phyloP scores from a whole-genome alignment of 768 basidiomycete genomes.

The Daedalea quercina region DNA sequence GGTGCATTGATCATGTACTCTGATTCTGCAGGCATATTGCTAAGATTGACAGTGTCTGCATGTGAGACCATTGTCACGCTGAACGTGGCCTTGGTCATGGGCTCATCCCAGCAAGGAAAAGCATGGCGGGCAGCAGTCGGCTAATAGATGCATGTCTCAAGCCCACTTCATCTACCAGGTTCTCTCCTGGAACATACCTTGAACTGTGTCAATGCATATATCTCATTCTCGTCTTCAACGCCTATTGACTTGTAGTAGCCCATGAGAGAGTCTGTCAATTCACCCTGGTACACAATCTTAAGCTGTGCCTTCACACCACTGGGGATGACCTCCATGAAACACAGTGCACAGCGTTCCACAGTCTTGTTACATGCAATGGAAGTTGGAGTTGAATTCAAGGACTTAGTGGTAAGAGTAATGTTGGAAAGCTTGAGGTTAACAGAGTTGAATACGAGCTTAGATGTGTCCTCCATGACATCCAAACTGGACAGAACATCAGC shows the following conservation, averaged over 20 bases:
- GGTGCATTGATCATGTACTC: slow-evolving; percentile 41
- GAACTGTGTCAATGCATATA: slow-evolving; percentile 84
- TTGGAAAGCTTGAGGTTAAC: slow-evolving; percentile 50
- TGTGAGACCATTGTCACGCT: slow-evolving; percentile 75
- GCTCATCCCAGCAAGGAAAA: slow-evolving; percentile 94
- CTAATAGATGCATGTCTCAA: slow-evolving; percentile 32
- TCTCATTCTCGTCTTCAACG: slow-evolving; percentile 52
- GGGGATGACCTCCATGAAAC: slow-evolving; percentile 51
- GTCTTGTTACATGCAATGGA: slow-evolving; percentile 49
- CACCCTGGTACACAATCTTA: slow-evolving; percentile 58
- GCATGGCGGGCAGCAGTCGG: slow-evolving; percentile 80
- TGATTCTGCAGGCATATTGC: slow-evolving; percentile 80
- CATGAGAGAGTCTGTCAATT: slow-evolving; percentile 66
- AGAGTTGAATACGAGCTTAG: slow-evolving; percentile 58
- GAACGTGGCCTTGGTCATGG: slow-evolving; percentile 81
- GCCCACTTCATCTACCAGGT: not conserved
- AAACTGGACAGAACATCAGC: slow-evolving; percentile 35
- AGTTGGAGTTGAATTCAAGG: slow-evolving; percentile 38
- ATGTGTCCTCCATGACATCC: slow-evolving; percentile 55
- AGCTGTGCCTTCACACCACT: slow-evolving; percentile 67
- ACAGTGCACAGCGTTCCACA: slow-evolving; percentile 59
- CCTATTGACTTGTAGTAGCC: slow-evolving; percentile 75
- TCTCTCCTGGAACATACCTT: slow-evolving; percentile 37
- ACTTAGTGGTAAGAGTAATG: slow-evolving; percentile 42
- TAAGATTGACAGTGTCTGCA: slow-evolving; percentile 65